Evolutionary conservation across 176 grass and related monocot genomes (phyloP), one percentile per base, ranked within the genome.

Genomic region (Tuctoria greenei): DNA sequence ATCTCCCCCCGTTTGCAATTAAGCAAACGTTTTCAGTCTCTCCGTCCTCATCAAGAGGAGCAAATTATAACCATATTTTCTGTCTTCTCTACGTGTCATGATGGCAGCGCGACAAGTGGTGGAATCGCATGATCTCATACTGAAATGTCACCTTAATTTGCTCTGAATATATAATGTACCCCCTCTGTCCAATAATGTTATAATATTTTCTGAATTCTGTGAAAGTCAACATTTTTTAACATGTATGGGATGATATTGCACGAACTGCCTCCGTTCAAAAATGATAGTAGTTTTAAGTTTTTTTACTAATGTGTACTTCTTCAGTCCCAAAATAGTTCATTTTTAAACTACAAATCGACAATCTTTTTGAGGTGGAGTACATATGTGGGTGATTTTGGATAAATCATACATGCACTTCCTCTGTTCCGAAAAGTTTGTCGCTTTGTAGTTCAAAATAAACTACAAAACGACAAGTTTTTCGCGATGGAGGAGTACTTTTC

Each of bases 1-100:
- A 75, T 75, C 62, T 36, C n/a, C n/a, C 26, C 44, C 67, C 28
- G 39, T 58, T 59, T 20, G 37, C 60, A 65, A 73, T 66, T 79
- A 66, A 73, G 39, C 28, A 65, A 67, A 25, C 43, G 11, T 37
- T 49, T 70, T 2, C 39, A 43, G 15, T 4, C 16, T 2, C 5
- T 0, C n/a, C n/a, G 34, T 45, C 57, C 55, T 16, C 57, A 62
- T 63, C 17, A 63, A 21, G 6, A 47, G 26, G 23, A 50, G 58
- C 11, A 45, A 23, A 45, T 6, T 42, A 6, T 31, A 44, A 4
- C 26, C 27, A 37, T 18, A 59, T 46, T 7, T 1, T 41, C 1
- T 59, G 8, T 23, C 61, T 71, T 85, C 5, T 4, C 7, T 17
- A 77, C 24, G 24, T 77, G 79, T 18, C 79, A 0, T 2, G 0